Conservation (phyloP, 2,329 filamentous ascomycete genomes). For the Fusarium succisae region DNA sequence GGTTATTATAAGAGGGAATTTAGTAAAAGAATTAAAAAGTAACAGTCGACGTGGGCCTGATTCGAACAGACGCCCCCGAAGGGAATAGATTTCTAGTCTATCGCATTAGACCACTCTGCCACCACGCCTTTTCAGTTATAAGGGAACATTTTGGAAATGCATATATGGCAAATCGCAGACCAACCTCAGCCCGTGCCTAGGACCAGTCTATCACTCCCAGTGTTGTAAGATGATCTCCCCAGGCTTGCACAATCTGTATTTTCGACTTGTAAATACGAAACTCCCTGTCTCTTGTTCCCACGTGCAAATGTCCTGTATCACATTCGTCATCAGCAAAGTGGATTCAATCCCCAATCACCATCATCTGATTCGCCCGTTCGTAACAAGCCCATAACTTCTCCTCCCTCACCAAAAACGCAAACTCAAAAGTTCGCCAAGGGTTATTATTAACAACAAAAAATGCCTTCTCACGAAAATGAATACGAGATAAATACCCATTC, state of each 20-base stretch:
- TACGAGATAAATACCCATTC: neutral
- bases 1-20: accelerated
- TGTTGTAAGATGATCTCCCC: neutral
- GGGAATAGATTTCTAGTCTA: conserved; percentile 33
- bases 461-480: neutral
- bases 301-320: neutral
- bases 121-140: neutral
- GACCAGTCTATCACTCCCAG: neutral
- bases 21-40: neutral
- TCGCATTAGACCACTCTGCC: conserved; percentile 32
- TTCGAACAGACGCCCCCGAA: conserved; percentile 30
- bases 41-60: conserved; percentile 17
- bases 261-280: neutral
- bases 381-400: neutral
- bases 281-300: neutral
- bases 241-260: neutral
- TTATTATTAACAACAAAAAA: neutral
- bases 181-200: accelerated
- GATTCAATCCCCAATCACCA: neutral
- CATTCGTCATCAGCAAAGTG: neutral
- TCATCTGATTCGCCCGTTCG: neutral
- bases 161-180: accelerated
- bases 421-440: neutral
- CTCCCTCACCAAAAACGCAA: neutral
- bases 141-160: accelerated